Percentiles rank a stretch among this genome's conserved stretches.
phyloP scores from a whole-genome alignment of 2,329 filamentous ascomycete genomes.

The Xylariaceae sp. region DNA sequence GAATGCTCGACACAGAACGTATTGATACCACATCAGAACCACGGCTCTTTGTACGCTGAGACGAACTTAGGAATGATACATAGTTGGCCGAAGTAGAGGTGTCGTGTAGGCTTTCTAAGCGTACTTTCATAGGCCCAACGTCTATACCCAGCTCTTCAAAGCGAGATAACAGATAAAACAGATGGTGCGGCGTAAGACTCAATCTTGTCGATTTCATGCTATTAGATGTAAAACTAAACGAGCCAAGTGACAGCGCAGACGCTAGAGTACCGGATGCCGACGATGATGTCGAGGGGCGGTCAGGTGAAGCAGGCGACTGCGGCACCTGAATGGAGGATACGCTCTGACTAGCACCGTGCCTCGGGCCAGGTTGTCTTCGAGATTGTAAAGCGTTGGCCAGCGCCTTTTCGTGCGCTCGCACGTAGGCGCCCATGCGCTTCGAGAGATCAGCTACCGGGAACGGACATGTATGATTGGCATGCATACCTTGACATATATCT shows the following conservation, averaged over 20 bases:
- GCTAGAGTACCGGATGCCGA: constrained; percentile 77
- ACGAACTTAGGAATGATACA: constrained; percentile 89
- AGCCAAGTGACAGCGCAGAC: constrained; percentile 82
- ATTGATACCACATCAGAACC: constrained; percentile 87
- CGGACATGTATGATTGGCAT: constrained; percentile 59
- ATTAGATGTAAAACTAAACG: constrained; percentile 82
- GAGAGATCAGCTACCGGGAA: constrained; percentile 57
- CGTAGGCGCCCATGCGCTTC: constrained; percentile 92
- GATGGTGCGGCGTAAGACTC: constrained; percentile 90
- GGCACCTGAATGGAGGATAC: constrained; percentile 60
- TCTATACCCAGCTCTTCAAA: constrained; percentile 91
- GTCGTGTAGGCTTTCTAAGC: constrained; percentile 91
- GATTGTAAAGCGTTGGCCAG: constrained; percentile 93
- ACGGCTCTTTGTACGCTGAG: constrained; percentile 77
- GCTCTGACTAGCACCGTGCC: constrained; percentile 70
- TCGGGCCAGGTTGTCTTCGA: constrained; percentile 69
- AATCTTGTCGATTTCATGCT: constrained; percentile 87
- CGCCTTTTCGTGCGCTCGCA: constrained; percentile 95
- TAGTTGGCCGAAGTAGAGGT: constrained; percentile 87
- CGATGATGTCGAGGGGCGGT: constrained; percentile 65
- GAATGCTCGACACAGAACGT: constrained; percentile 92
- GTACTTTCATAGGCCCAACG: constrained; percentile 94
- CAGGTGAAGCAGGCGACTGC: constrained; percentile 60
- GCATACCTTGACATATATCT: constrained; percentile 82
- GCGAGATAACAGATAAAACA: constrained; percentile 93